Conservation (phyloP, 2,329 filamentous ascomycete genomes). For the Sarocladiaceae sp. region DNA sequence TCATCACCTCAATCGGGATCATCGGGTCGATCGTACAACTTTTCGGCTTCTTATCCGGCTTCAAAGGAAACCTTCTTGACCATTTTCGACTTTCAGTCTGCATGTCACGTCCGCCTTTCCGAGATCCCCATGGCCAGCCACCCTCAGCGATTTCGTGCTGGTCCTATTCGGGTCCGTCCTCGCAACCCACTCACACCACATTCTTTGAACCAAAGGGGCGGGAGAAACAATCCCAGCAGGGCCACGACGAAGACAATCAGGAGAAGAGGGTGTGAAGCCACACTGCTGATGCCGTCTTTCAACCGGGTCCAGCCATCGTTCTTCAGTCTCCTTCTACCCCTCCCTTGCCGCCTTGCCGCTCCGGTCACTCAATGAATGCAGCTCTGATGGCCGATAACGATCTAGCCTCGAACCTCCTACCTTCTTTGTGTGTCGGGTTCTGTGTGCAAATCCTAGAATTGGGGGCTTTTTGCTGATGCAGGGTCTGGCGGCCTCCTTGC, state of each 20-base stretch:
- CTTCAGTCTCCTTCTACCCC: not conserved
- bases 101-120: too few relatives aligned
- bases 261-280: conserved; percentile 6
- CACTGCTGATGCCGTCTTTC: not conserved
- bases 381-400: not conserved
- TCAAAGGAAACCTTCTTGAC: too few relatives aligned
- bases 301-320: not conserved
- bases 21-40: not conserved
- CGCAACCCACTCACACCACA: conserved; percentile 3
- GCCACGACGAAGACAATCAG: not conserved
- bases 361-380: not conserved
- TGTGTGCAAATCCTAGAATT: not conserved
- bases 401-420: not conserved
- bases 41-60: not conserved
- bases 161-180: too few relatives aligned
- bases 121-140: too few relatives aligned
- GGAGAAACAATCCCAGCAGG: not conserved
- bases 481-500: conserved; percentile 1
- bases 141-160: too few relatives aligned
- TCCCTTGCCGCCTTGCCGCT: not conserved
- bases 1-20: not conserved
- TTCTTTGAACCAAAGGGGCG: not conserved
- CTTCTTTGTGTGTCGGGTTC: not conserved
- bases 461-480: not conserved
- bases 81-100: too few relatives aligned